Base-by-base conservation (phyloP, 495 filamentous ascomycete species). In the Hypoxylon lenormandii region DNA sequence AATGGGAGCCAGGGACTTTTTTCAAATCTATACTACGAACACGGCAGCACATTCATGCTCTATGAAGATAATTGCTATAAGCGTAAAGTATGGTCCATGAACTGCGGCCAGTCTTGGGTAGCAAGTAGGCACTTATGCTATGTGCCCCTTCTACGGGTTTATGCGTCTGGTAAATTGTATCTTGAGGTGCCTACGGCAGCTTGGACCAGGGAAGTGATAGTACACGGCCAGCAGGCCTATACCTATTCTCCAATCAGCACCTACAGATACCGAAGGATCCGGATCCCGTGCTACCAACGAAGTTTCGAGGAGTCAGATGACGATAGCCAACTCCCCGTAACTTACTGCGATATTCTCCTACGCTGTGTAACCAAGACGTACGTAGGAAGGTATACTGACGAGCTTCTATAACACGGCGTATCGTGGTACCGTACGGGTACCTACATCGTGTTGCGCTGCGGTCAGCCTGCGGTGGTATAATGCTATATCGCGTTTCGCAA, bases 401-500 rank as follows among this genome's bases (percentile, higher is more conserved):
- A 16, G 23, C 30, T 22, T 43, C 33, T 64, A 60, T 60, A 43
- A 19, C 43, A 60, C 37, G 50, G 37, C 23, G 46, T 51, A n/a
- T 26, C 23, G 48, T 70, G 19, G 18, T 19, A 46, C 55, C 51
- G 58, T 71, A 59, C 62, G 62, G 62, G 61, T 66, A 59, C 61
- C 68, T 71, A 66, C 63, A 43, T 71, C 58, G 40, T 40, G 68
- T 63, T 63, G 53, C 58, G 57, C 56, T 53, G 50, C 19, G 13
- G 38, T 28, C 26, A 62, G 56, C 30, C 40, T 40, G 47, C 52
- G 21, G 55, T 23, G 57, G 57, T 33, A 57, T 49, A 71, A 47
- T 28, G 61, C 15, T 57, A 47, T 56, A 58, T 51, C 51, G 37
- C 30, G 23, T 47, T 54, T 55, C 52, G 47, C 22, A 63, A 50